Conservation (phyloP, 192 early-diverging fungal species). For the Coemansia sp. region DNA sequence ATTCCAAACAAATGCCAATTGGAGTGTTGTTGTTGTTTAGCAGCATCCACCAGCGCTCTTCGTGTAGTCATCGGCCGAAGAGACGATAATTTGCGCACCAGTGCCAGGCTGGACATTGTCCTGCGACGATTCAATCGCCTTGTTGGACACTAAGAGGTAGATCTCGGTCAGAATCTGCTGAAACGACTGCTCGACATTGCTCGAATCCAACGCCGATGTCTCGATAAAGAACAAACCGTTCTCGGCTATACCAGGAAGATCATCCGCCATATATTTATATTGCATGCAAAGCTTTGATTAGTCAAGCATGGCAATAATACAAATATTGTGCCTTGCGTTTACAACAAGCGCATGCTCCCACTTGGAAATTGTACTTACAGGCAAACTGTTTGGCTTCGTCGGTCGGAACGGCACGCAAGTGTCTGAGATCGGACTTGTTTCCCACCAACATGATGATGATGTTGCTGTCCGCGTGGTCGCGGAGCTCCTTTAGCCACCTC, state of each 20-base stretch:
- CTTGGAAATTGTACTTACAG: conserved; percentile 37
- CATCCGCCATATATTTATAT: not conserved
- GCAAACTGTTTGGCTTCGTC: conserved; percentile 99
- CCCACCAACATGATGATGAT: conserved; percentile 99
- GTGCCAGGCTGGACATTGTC: conserved; percentile 69
- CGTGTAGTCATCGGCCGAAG: conserved; percentile 62
- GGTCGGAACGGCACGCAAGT: conserved; percentile 93
- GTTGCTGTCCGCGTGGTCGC: conserved; percentile 95
- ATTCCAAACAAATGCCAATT: not conserved
- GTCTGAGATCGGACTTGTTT: conserved; percentile 98
- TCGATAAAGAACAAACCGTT: conserved; percentile 97
- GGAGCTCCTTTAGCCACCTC: conserved; percentile 97
- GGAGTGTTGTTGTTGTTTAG: conserved; percentile 45
- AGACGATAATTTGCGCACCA: conserved; percentile 69
- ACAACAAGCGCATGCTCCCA: not conserved
- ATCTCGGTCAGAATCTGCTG: conserved; percentile 93
- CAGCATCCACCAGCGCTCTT: conserved; percentile 66
- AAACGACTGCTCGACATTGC: conserved; percentile 96
- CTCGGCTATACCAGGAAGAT: conserved; percentile 62
- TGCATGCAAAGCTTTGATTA: not conserved
- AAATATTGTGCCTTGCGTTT: not conserved
- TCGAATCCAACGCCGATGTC: conserved; percentile 95
- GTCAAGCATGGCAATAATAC: not conserved
- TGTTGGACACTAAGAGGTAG: conserved; percentile 96
- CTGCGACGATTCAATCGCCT: conserved; percentile 82